phyloP scores from a whole-genome alignment of 176 grass and related monocot species.

The Hordeum marinum region DNA sequence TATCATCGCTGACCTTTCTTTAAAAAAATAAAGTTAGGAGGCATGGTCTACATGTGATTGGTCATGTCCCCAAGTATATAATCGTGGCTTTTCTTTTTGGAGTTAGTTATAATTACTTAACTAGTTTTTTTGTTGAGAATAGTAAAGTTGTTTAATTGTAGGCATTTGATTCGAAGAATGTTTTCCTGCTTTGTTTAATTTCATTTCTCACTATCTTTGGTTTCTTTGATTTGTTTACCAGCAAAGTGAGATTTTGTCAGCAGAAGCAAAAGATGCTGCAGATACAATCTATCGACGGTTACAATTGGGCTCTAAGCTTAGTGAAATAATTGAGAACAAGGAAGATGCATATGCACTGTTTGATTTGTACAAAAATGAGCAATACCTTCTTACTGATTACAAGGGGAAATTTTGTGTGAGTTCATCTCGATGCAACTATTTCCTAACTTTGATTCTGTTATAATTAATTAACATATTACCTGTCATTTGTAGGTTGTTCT shows the following conservation, averaged over 20 bases:
- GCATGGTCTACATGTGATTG: background rate
- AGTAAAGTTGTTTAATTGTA: background rate
- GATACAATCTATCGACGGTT: constrained; percentile 56
- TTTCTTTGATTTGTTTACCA: constrained; percentile 14
- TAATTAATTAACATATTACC: background rate
- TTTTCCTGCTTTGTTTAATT: background rate
- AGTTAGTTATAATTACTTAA: background rate
- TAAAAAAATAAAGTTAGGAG: background rate
- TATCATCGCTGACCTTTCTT: background rate
- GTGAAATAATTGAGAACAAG: constrained; percentile 66
- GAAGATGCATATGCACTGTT: constrained; percentile 77
- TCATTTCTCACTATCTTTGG: background rate
- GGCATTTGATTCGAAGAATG: background rate
- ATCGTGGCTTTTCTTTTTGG: background rate
- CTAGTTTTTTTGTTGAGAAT: background rate
- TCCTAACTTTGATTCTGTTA: background rate
- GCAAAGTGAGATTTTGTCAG: constrained; percentile 60
- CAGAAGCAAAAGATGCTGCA: constrained; percentile 86
- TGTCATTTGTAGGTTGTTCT: constrained; percentile 60
- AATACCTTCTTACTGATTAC: constrained; percentile 67
- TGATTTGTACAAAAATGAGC: constrained; percentile 81
- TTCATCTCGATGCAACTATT: constrained; percentile 21
- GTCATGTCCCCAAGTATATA: background rate
- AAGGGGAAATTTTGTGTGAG: constrained; percentile 82
- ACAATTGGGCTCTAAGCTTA: constrained; percentile 80